Percentiles rank a stretch among this genome's conserved stretches.
Evolutionary conservation across 2,329 filamentous ascomycete genomes (phyloP).

Genomic region (Aureobasidium leucospermi): DNA sequence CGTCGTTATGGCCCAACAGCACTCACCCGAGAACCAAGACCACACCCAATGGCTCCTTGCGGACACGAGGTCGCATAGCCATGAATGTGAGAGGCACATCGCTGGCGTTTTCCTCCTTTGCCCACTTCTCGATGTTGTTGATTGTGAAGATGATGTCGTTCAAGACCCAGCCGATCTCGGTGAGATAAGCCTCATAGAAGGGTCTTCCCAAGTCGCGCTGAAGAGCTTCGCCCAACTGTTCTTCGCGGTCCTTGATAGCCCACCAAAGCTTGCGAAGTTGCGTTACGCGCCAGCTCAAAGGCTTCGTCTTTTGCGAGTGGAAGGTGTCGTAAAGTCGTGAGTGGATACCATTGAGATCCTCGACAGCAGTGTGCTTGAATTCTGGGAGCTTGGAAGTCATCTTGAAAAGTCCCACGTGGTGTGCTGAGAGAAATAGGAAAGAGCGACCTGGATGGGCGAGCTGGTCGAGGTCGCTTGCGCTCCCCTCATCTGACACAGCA

Average conservation of each 20-base stretch:
- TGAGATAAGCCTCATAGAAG: conserved; percentile 62
- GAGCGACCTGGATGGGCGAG: background rate
- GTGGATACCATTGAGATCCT: conserved; percentile 57
- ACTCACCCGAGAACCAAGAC: conserved; percentile 73
- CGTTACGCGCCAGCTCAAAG: conserved; percentile 69
- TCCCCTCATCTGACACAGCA: conserved; percentile 10
- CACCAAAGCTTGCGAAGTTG: conserved; percentile 95
- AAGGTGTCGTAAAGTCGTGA: conserved; percentile 61
- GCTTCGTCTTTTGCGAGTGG: conserved; percentile 70
- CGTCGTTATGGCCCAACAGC: background rate
- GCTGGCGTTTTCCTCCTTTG: conserved; percentile 68
- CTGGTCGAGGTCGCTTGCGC: background rate
- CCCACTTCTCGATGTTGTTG: conserved; percentile 72
- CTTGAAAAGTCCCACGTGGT: background rate
- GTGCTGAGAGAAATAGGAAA: background rate
- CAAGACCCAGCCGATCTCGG: conserved; percentile 70
- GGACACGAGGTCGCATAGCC: conserved; percentile 64
- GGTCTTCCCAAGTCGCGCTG: conserved; percentile 73
- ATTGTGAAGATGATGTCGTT: conserved; percentile 74
- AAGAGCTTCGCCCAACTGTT: conserved; percentile 67
- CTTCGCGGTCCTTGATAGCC: conserved; percentile 72
- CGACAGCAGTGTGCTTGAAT: conserved; percentile 50
- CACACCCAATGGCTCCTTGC: conserved; percentile 80
- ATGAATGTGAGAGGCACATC: conserved; percentile 64
- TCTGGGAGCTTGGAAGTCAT: conserved; percentile 6